A percentile compares a stretch with the other conserved stretches of the same genome.
phyloP scores from a whole-genome alignment of 805 yeast genomes.

The Nematodospora valgi region DNA sequence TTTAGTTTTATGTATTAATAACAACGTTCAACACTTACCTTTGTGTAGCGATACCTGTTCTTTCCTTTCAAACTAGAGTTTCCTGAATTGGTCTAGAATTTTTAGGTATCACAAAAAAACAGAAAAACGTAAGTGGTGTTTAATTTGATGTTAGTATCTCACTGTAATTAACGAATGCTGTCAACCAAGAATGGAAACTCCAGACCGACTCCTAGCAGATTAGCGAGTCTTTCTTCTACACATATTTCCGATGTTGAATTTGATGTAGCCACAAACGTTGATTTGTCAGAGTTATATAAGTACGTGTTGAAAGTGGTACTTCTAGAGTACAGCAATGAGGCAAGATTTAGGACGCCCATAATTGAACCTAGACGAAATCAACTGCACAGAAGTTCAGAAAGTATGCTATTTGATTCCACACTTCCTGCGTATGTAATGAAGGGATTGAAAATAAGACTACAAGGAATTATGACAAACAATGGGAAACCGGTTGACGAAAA shows the following conservation, averaged over 20 bases:
- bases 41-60: no score
- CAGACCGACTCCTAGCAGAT: constrained; percentile 1
- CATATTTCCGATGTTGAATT: constrained; percentile 6
- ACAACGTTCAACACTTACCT: no score
- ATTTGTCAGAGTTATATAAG: constrained; percentile 39
- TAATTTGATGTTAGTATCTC: no score
- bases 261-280: constrained; percentile 9
- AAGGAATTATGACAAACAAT: constrained; percentile 45
- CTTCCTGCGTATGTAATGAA: constrained; percentile 36
- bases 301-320: constrained; percentile 53
- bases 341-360: constrained; percentile 47
- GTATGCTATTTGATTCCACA: constrained; percentile 20
- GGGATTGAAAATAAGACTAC: constrained; percentile 39
- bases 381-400: constrained; percentile 14
- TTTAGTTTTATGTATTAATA: no score
- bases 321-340: constrained; percentile 61
- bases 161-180: no score
- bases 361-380: constrained; percentile 9
- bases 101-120: no score
- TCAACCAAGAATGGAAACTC: not conserved
- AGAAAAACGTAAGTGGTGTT: no score
- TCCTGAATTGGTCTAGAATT: no score
- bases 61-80: no score
- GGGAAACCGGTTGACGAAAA: constrained; percentile 39
- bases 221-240: constrained; percentile 2